These are phyloP conservation scores for Verruconis gallopava DNA, from an alignment of 2,329 filamentous ascomycete genomes.

Conservation along the genomic window DNA sequence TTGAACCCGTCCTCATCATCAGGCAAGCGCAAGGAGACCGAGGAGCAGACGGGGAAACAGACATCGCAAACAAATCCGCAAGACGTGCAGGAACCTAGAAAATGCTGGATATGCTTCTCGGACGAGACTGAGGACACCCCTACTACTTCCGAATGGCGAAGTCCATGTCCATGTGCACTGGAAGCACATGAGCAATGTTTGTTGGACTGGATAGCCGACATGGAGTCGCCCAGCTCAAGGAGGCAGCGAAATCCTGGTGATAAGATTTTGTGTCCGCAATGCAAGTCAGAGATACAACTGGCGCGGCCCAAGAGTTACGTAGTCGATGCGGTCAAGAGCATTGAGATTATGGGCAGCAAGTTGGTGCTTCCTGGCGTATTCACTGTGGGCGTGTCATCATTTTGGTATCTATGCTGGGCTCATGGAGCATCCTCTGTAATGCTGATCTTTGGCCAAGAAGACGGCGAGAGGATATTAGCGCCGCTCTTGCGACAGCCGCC, in stretches of 20 bases:
- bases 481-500: constrained; percentile 23
- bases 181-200: constrained; percentile 84
- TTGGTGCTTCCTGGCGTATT: constrained; percentile 55
- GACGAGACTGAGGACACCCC: constrained; percentile 53
- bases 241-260: constrained; percentile 34
- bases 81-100: constrained; percentile 24
- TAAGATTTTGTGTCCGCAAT: constrained; percentile 74
- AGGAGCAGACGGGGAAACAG: not conserved
- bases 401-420: constrained; percentile 33
- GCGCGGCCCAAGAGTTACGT: constrained; percentile 61
- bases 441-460: constrained; percentile 51
- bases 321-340: constrained; percentile 49
- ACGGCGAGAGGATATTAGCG: constrained; percentile 42
- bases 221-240: constrained; percentile 50
- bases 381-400: constrained; percentile 35
- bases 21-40: constrained; percentile 10
- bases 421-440: constrained; percentile 52
- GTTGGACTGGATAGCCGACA: constrained; percentile 84
- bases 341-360: constrained; percentile 43
- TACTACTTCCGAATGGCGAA: constrained; percentile 58
- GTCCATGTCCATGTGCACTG: constrained; percentile 80
- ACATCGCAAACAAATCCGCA: constrained; percentile 5
- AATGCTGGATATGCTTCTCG: constrained; percentile 59
- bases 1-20: constrained; percentile 21
- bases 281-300: constrained; percentile 68